Percentiles rank a stretch among this genome's conserved stretches.
These are phyloP conservation scores for Pythium coloratum DNA, from an alignment of 352 stramenopile genomes.

Conservation along the genomic window DNA sequence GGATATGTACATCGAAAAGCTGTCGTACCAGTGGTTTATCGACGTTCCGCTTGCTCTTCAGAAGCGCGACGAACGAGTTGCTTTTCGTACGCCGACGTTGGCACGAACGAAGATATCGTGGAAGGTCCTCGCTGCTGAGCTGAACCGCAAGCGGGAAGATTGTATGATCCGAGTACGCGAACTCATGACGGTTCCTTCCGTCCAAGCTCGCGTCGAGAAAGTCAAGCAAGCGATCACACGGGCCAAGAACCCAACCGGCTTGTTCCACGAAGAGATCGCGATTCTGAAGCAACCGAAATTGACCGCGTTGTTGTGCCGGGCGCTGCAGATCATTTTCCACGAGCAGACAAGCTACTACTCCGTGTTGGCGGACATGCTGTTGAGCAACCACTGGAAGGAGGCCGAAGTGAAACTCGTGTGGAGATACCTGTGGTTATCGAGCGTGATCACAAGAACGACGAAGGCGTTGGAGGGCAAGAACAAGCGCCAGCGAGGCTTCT, in stretches of 20 bases:
- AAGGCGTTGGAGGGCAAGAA: slow-evolving; percentile 47
- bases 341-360: slow-evolving; percentile 73
- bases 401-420: slow-evolving; percentile 82
- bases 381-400: slow-evolving; percentile 63
- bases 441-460: slow-evolving; percentile 62
- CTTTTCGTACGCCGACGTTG: slow-evolving; percentile 60
- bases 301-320: slow-evolving; percentile 60
- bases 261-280: slow-evolving; percentile 67
- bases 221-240: slow-evolving; percentile 58
- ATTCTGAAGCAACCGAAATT: slow-evolving; percentile 64
- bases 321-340: slow-evolving; percentile 82
- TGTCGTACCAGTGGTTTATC: slow-evolving; percentile 77
- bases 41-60: slow-evolving; percentile 73
- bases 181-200: slow-evolving; percentile 54
- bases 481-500: slow-evolving; percentile 69
- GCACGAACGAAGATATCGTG: slow-evolving; percentile 68
- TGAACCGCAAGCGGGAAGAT: slow-evolving; percentile 64
- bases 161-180: slow-evolving; percentile 74
- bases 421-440: slow-evolving; percentile 80
- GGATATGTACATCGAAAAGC: slow-evolving; percentile 71
- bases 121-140: slow-evolving; percentile 55
- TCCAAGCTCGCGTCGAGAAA: slow-evolving; percentile 62
- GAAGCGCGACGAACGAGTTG: slow-evolving; percentile 55
- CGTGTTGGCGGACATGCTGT: slow-evolving; percentile 67
- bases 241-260: slow-evolving; percentile 69